Evolutionary conservation across 1,284 basidiomycete genomes (phyloP).

Genomic region (Heterobasidion occidentale): DNA sequence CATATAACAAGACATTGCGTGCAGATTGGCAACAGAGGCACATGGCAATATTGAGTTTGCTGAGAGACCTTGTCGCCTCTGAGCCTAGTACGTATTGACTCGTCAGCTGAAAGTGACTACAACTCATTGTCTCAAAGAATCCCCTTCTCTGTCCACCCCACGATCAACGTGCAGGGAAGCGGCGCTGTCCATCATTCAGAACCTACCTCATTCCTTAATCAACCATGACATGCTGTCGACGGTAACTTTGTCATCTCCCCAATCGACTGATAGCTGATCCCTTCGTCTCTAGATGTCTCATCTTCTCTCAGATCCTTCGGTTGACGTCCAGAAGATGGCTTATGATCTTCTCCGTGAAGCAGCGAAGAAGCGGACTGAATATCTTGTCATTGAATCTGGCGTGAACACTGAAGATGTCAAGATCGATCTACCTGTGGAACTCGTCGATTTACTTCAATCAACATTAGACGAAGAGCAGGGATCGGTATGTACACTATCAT

Average conservation of each 20-base stretch:
- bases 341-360: slow-evolving; percentile 61
- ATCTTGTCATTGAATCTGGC: slow-evolving; percentile 80
- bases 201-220: slow-evolving; percentile 57
- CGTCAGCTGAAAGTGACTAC: not conserved
- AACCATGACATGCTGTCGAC: slow-evolving; percentile 57
- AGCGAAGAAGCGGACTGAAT: slow-evolving; percentile 63
- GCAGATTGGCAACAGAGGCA: slow-evolving; percentile 64
- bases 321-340: slow-evolving; percentile 62
- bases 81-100: slow-evolving; percentile 36
- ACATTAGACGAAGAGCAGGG: slow-evolving; percentile 29
- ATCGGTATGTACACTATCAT: slow-evolving; percentile 20
- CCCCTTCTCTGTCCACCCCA: slow-evolving; percentile 39
- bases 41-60: slow-evolving; percentile 40
- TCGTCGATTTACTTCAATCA: slow-evolving; percentile 57
- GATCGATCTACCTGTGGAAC: slow-evolving; percentile 53
- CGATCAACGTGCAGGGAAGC: slow-evolving; percentile 61
- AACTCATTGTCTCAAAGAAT: slow-evolving; percentile 21
- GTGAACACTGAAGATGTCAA: slow-evolving; percentile 54
- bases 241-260: slow-evolving; percentile 26
- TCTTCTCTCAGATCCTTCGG: slow-evolving; percentile 58
- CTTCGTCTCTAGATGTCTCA: slow-evolving; percentile 55
- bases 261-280: not conserved
- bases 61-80: slow-evolving; percentile 51
- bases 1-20: slow-evolving; percentile 68
- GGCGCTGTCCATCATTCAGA: slow-evolving; percentile 59